phyloP scores from a whole-genome alignment of 768 basidiomycete species.

The Russula foetens region DNA sequence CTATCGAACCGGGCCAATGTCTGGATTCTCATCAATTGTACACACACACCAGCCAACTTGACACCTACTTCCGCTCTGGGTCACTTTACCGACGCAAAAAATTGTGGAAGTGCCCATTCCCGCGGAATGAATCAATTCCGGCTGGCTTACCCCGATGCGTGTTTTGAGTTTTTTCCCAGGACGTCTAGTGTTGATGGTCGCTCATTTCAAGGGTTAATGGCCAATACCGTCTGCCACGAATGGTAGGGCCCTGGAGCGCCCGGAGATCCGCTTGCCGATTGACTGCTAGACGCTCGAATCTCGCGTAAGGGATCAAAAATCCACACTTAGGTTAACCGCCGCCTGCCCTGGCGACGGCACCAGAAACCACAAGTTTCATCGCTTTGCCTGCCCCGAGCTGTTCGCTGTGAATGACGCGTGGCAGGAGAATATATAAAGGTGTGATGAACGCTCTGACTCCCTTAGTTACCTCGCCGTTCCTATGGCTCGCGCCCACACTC shows the following conservation, averaged over 20 bases:
- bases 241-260: conserved; percentile 16
- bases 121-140: conserved; percentile 19
- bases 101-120: conserved; percentile 12
- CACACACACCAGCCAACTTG: conserved; percentile 1
- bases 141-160: conserved; percentile 3
- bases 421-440: conserved; percentile 17
- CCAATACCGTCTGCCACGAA: conserved; percentile 13
- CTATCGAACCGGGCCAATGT: conserved; percentile 10
- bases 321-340: conserved; percentile 11
- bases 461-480: conserved; percentile 6
- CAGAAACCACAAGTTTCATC: conserved; percentile 19
- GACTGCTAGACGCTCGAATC: conserved; percentile 8
- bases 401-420: conserved; percentile 15
- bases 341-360: conserved; percentile 20
- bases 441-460: not conserved
- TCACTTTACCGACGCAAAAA: conserved; percentile 16
- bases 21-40: conserved; percentile 11
- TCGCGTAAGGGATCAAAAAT: conserved; percentile 16
- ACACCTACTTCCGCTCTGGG: conserved; percentile 15
- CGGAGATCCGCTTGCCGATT: conserved; percentile 17
- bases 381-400: conserved; percentile 13
- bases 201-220: conserved; percentile 15
- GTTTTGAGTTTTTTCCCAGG: conserved; percentile 14
- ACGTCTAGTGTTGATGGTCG: conserved; percentile 13
- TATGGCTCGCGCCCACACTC: conserved; percentile 2